Base-by-base conservation (phyloP, 176 grass and related monocot genomes). In the Urochloa ruziziensis region DNA sequence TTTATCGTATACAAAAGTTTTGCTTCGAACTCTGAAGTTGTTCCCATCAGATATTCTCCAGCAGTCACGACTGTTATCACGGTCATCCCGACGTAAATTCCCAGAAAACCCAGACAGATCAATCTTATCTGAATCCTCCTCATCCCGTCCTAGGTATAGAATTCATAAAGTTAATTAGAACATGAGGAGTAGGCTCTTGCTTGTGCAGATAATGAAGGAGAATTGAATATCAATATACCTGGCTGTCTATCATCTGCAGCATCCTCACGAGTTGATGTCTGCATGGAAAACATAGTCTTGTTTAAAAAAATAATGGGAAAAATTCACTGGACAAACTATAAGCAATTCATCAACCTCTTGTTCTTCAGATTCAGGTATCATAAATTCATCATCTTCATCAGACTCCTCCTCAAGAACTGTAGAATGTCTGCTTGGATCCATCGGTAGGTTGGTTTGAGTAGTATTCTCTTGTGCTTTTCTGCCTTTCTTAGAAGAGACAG, bases 1-100 rank as follows among this genome's bases (percentile, higher is more conserved):
- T 80, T 98, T 95, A 71, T 98, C 91, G 83, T 91, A 88, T 84
- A 86, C 69, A 75, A 98, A 98, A 54, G 79, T 83, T 87, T 91
- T 93, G 82, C 96, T 95, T 75, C 96, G 89, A 63, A 98, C 96
- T 95, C 91, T 95, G 82, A 98, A 98, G 84, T 98, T 98, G 74
- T 98, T 95, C 52, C 87, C 96, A 33, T 98, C 93, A 42, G 93
- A 90, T 88, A 95, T 86, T 88, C 87, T 98, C 96, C 96, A 98
- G 71, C 96, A 98, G 90, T 95, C 89, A 84, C 96, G 92, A 62
- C 79, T 95, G 30, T 91, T 93, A 28, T 98, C 96, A 77, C 54
- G 87, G 42, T 98, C 93, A 86, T 98, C 93, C 64, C 66, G 86
- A 44, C 91, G 90, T 93, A 98, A 85, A 88, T 93, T 98, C 78